phyloP scores from a whole-genome alignment of 2,329 filamentous ascomycete species.

The Aureobasidium sp. region DNA sequence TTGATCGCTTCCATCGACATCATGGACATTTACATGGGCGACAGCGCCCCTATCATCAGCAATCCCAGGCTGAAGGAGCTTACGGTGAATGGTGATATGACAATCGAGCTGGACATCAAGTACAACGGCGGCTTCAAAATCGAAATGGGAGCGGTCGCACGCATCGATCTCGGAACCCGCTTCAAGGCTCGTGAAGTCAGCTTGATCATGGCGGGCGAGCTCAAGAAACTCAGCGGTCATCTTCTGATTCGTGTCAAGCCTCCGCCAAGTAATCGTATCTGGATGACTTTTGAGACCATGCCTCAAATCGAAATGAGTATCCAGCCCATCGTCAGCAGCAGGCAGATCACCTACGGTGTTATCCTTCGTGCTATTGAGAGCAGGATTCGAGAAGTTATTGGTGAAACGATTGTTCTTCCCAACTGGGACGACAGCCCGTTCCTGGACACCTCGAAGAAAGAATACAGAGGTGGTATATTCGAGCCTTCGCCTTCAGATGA shows the following conservation, averaged over 20 bases:
- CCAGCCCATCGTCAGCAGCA: constrained; percentile 88
- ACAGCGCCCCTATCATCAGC: constrained; percentile 79
- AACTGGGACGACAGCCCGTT: constrained; percentile 98
- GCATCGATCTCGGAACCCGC: constrained; percentile 78
- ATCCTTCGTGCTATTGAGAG: constrained; percentile 92
- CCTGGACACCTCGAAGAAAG: constrained; percentile 69
- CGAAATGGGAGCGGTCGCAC: constrained; percentile 85
- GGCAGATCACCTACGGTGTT: constrained; percentile 90
- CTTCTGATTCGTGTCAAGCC: constrained; percentile 82
- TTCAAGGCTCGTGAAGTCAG: constrained; percentile 91
- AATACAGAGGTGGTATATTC: constrained; percentile 82
- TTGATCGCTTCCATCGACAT: constrained; percentile 84
- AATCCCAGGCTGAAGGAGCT: constrained; percentile 84
- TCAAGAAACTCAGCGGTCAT: constrained; percentile 82
- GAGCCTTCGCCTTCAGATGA: constrained; percentile 17
- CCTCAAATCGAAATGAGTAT: constrained; percentile 92
- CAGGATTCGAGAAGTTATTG: constrained; percentile 86
- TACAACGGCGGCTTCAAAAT: constrained; percentile 86
- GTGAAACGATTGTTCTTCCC: constrained; percentile 82
- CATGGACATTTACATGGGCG: constrained; percentile 75
- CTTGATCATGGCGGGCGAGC: constrained; percentile 74
- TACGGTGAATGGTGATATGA: constrained; percentile 84
- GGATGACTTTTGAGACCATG: constrained; percentile 90
- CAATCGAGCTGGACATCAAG: constrained; percentile 76
- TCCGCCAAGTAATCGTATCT: constrained; percentile 90